phyloP scores from a whole-genome alignment of 805 yeast genomes.

The Saccharomyces jurei region DNA sequence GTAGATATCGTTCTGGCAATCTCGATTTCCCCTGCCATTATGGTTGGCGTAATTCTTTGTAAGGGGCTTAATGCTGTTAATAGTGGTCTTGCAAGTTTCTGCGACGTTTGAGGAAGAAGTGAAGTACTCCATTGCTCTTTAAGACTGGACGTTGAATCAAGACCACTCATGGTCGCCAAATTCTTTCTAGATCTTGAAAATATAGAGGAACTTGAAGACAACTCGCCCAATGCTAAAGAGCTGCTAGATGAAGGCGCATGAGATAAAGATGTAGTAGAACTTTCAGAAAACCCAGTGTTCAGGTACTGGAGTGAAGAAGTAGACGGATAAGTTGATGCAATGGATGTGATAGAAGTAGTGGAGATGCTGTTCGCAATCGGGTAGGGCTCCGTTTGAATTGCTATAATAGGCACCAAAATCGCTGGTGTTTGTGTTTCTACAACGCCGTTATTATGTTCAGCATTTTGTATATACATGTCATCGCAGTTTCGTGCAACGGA shows the following conservation, averaged over 20 bases:
- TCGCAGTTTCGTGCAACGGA: neutral
- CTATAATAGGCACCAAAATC: neutral
- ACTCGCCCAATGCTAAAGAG: constrained; percentile 7
- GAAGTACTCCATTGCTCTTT: neutral
- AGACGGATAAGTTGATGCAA: neutral
- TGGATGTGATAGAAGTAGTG: neutral
- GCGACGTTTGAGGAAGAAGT: neutral
- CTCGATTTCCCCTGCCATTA: constrained; percentile 5
- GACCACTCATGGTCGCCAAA: neutral
- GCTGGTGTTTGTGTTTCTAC: neutral
- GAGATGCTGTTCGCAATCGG: constrained; percentile 1
- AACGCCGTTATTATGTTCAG: neutral
- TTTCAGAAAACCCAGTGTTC: neutral
- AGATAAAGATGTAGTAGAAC: neutral
- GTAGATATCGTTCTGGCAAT: constrained; percentile 12
- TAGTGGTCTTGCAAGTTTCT: constrained; percentile 10
- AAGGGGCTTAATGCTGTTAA: constrained; percentile 14
- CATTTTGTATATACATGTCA: neutral
- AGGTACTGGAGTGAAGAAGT: neutral
- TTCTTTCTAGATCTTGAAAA: neutral
- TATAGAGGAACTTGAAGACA: neutral
- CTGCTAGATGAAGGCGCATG: constrained; percentile 7
- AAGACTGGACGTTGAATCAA: neutral
- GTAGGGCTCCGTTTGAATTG: constrained; percentile 1
- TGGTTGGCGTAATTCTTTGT: constrained; percentile 14